Conservation (phyloP, 2,329 filamentous ascomycete genomes). For the Aureobasidium mangrovei region DNA sequence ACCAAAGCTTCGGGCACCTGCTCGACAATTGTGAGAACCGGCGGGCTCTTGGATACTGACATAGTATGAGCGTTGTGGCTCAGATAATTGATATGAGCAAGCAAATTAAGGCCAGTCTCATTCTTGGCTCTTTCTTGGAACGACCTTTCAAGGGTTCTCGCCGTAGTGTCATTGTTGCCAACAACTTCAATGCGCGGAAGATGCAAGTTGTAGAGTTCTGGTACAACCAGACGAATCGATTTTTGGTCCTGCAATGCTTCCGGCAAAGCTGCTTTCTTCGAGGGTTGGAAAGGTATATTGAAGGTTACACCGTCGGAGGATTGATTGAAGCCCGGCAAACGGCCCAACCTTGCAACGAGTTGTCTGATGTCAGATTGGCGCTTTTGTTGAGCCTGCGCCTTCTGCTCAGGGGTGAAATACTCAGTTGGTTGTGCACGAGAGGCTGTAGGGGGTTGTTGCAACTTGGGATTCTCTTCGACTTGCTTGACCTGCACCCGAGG, state of each 20-base stretch:
- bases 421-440: neutral
- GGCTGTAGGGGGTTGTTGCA: neutral
- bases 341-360: slow-evolving; percentile 65
- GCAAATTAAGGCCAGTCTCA: slow-evolving; percentile 54
- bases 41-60: slow-evolving; percentile 35
- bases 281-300: slow-evolving; percentile 60
- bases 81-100: slow-evolving; percentile 67
- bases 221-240: slow-evolving; percentile 60
- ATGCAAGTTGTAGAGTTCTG: slow-evolving; percentile 62
- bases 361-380: slow-evolving; percentile 61
- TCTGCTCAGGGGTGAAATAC: slow-evolving; percentile 50
- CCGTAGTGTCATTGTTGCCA: slow-evolving; percentile 52
- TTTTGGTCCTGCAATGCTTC: slow-evolving; percentile 51
- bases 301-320: slow-evolving; percentile 62
- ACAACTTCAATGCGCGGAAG: slow-evolving; percentile 57
- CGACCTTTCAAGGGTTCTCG: slow-evolving; percentile 53
- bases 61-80: slow-evolving; percentile 61
- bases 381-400: slow-evolving; percentile 51
- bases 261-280: slow-evolving; percentile 53
- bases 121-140: slow-evolving; percentile 53
- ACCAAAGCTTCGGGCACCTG: neutral
- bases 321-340: slow-evolving; percentile 57
- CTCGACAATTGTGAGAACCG: neutral
- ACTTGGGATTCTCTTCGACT: neutral
- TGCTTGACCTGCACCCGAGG: neutral